These are phyloP conservation scores for Starmerella cellae DNA, from an alignment of 805 yeast species.

Conservation along the genomic window DNA sequence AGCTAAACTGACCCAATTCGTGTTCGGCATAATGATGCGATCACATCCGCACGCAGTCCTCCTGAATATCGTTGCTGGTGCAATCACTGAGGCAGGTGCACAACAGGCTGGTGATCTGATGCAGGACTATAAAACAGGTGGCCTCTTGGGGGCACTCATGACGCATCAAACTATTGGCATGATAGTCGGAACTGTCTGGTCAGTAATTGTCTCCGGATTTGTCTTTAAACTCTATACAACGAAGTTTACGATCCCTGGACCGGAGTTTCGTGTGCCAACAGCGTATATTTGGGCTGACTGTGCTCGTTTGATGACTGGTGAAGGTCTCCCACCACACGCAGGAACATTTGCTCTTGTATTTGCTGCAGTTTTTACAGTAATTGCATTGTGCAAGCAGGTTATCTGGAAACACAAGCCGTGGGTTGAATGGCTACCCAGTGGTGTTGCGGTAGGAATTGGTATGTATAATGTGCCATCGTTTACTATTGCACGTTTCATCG, in stretches of 20 bases:
- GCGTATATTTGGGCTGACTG: conserved; percentile 96
- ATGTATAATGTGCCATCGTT: conserved; percentile 88
- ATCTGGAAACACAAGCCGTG: conserved; percentile 5
- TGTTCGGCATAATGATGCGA: conserved; percentile 75
- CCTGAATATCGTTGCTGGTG: conserved; percentile 85
- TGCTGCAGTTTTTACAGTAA: conserved; percentile 51
- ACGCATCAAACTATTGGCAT: conserved; percentile 86
- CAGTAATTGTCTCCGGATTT: conserved; percentile 61
- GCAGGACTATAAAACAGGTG: conserved; percentile 96
- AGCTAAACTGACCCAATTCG: conserved; percentile 80
- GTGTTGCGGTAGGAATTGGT: conserved; percentile 95
- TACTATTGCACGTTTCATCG: conserved; percentile 83
- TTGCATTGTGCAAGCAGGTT: conserved; percentile 36
- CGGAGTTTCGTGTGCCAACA: conserved; percentile 77
- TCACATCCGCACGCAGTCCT: conserved; percentile 69
- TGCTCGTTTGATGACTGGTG: conserved; percentile 80
- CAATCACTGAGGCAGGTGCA: conserved; percentile 96
- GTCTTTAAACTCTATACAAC: conserved; percentile 72
- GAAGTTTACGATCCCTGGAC: conserved; percentile 76
- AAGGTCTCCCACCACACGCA: conserved; percentile 76
- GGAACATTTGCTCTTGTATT: conserved; percentile 52
- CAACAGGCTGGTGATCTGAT: conserved; percentile 97
- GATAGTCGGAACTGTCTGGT: conserved; percentile 73
- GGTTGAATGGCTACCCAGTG: conserved; percentile 60
- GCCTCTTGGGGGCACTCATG: conserved; percentile 81